phyloP scores from a whole-genome alignment of 177 flowering plant species.

The Vitis hybrid region DNA sequence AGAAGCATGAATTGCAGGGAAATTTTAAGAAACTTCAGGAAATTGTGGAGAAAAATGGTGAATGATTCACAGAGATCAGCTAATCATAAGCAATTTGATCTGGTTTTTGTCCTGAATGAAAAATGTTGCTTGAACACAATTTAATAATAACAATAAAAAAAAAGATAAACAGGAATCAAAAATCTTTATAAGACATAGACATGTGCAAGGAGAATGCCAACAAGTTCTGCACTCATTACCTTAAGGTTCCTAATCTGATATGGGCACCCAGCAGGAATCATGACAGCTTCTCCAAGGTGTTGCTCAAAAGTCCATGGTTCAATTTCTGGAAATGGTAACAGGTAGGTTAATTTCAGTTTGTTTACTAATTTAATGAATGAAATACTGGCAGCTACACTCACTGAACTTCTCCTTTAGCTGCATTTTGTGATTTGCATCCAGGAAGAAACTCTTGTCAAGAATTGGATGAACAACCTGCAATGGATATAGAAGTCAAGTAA shows the following conservation, averaged over 20 bases:
- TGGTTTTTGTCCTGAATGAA: too few species aligned
- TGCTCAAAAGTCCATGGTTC: slow-evolving; percentile 47
- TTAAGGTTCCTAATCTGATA: slow-evolving; percentile 39
- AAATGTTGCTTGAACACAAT: too few species aligned
- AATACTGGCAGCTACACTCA: slow-evolving; percentile 19
- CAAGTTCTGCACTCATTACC: slow-evolving; percentile 14
- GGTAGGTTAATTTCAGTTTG: not conserved
- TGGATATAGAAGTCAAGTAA: slow-evolving; percentile 5
- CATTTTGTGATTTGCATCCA: slow-evolving; percentile 49
- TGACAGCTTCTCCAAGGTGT: slow-evolving; percentile 42
- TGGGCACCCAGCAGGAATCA: slow-evolving; percentile 44
- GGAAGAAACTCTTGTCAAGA: slow-evolving; percentile 60
- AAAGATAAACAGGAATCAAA: not conserved
- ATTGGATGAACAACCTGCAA: slow-evolving; percentile 65
- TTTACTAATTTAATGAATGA: not conserved
- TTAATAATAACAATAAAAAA: too few species aligned
- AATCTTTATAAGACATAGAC: not conserved
- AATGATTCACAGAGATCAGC: too few species aligned
- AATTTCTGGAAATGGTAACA: slow-evolving; percentile 21
- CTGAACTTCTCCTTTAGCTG: slow-evolving; percentile 71
- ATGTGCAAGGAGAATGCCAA: too few species aligned
- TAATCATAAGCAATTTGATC: too few species aligned
- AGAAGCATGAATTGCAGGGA: too few species aligned
- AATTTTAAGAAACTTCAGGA: too few species aligned
- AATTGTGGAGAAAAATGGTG: too few species aligned